Percentiles rank a stretch among this genome's conserved stretches.
Conservation (phyloP, 106 monocot genomes). For the Posidonia australis region DNA sequence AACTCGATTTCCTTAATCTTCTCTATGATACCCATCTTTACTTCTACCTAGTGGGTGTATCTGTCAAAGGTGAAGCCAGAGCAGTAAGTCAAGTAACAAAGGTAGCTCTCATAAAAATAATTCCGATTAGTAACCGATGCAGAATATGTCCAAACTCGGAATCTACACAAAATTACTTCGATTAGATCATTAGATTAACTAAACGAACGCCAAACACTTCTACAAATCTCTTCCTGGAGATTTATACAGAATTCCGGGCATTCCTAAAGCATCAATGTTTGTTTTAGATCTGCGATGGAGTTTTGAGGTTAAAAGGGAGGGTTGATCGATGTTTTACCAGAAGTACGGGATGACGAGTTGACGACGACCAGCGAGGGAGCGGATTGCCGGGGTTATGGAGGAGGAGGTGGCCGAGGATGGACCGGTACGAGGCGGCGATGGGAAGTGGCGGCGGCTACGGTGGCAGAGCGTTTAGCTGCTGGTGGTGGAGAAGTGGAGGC, state of each 20-base stretch:
- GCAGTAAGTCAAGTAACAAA: neutral
- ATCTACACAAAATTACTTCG: too few relatives aligned
- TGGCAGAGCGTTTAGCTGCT: too few relatives aligned
- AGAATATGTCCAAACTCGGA: too few relatives aligned
- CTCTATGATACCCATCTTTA: conserved; percentile 92
- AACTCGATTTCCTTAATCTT: conserved; percentile 94
- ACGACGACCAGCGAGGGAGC: too few relatives aligned
- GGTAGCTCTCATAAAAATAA: neutral
- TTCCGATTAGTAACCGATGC: neutral
- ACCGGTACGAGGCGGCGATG: neutral
- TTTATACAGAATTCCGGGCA: neutral
- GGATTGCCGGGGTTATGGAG: neutral
- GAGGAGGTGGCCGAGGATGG: neutral
- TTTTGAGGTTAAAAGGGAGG: too few relatives aligned
- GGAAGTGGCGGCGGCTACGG: too few relatives aligned
- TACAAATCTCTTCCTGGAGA: neutral
- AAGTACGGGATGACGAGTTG: neutral
- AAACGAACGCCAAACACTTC: neutral
- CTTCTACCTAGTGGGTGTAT: neutral
- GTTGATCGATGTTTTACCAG: neutral
- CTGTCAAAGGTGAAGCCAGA: neutral
- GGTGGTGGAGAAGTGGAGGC: too few relatives aligned
- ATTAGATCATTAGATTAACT: neutral
- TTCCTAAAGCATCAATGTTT: neutral
- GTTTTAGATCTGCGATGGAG: too few relatives aligned